Evolutionary conservation across 1,139 yeast genomes (phyloP).

Genomic region (Blastobotrys proliferans): DNA sequence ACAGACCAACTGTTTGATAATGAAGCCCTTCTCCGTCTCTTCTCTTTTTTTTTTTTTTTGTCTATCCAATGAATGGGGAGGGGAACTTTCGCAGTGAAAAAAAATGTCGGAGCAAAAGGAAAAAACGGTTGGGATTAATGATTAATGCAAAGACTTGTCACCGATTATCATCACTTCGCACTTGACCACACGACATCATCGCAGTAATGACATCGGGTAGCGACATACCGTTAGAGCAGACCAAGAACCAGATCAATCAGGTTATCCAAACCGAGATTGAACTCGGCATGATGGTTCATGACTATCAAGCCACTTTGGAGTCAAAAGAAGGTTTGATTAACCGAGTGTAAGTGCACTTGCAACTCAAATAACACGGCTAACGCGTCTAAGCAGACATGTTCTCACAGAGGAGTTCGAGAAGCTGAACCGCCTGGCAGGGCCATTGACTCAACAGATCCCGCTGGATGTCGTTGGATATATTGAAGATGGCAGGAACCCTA

Average conservation of each 20-base stretch:
- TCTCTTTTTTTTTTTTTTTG: too few species aligned
- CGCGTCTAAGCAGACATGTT: constrained; percentile 14
- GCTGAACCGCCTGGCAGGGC: constrained; percentile 18
- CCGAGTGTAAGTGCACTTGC: constrained; percentile 20
- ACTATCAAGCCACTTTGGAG: constrained; percentile 79
- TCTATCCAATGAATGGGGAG: too few species aligned
- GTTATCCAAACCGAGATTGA: constrained; percentile 84
- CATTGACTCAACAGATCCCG: constrained; percentile 26
- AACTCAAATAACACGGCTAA: background rate
- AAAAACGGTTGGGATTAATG: background rate
- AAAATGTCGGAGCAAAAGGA: background rate
- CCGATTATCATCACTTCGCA: background rate
- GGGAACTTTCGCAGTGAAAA: background rate
- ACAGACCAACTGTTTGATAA: too few species aligned
- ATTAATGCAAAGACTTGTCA: too few species aligned
- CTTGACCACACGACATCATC: background rate
- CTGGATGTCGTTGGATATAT: constrained; percentile 47
- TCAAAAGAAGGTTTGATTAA: constrained; percentile 52
- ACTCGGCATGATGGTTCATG: constrained; percentile 87
- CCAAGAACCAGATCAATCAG: constrained; percentile 60
- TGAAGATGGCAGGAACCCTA: constrained; percentile 96
- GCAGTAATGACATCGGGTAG: too few species aligned
- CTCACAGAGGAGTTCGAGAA: constrained; percentile 19
- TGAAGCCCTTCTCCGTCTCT: too few species aligned
- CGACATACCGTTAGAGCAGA: constrained; percentile 41